Conservation (phyloP, 1,284 basidiomycete genomes). For the Pseudozyma pruni region DNA sequence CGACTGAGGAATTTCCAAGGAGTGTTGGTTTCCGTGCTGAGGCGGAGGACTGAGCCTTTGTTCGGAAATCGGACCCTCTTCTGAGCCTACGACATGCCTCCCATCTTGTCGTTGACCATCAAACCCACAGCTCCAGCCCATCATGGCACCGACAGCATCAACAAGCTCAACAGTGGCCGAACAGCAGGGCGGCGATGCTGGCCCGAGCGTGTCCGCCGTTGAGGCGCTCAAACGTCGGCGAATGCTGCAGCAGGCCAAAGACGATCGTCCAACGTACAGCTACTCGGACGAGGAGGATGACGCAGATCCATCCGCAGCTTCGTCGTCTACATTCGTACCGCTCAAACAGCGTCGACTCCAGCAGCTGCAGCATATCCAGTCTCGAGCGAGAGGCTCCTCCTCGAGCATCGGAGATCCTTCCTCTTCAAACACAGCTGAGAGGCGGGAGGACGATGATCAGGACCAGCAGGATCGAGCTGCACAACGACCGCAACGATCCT, state of each 20-base stretch:
- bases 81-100: not conserved
- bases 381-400: constrained; percentile 9
- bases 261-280: constrained; percentile 48
- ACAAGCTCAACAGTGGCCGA: not conserved
- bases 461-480: constrained; percentile 73
- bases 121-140: not conserved
- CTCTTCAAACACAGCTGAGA: constrained; percentile 3
- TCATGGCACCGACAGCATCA: constrained; percentile 29
- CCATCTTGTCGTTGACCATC: not conserved
- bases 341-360: constrained; percentile 84
- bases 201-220: constrained; percentile 29
- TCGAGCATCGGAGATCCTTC: not conserved
- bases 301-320: constrained; percentile 71
- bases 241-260: constrained; percentile 27
- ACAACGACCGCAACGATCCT: constrained; percentile 73
- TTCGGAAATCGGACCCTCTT: constrained; percentile 17
- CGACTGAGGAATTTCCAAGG: too few species aligned
- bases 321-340: constrained; percentile 81
- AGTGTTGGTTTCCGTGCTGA: constrained; percentile 31
- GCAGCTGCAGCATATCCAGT: constrained; percentile 74
- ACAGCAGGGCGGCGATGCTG: constrained; percentile 1
- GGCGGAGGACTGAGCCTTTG: constrained; percentile 3
- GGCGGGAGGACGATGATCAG: constrained; percentile 20
- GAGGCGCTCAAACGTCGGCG: constrained; percentile 46
- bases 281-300: constrained; percentile 68